Evolutionary conservation across 1,284 basidiomycete species (phyloP).

Genomic region (Kwoniella shivajii): DNA sequence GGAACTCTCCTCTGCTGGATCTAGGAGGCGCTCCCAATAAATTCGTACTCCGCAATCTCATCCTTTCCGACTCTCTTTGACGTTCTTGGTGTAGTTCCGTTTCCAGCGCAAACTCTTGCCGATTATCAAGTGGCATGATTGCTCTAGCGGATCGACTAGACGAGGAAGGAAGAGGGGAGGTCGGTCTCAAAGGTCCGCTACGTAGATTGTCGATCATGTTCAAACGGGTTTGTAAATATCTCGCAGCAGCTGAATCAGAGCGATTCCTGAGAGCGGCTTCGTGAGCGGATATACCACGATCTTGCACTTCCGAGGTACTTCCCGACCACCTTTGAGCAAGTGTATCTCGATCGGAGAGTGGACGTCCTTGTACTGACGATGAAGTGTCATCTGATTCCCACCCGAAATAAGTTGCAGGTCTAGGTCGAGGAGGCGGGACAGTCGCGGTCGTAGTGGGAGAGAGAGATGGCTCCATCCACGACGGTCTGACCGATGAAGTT

Average conservation of each 20-base stretch:
- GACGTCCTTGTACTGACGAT: neutral
- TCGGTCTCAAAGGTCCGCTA: neutral
- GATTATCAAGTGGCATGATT: neutral
- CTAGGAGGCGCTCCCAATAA: no score
- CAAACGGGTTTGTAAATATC: constrained; percentile 11
- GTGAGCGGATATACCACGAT: neutral
- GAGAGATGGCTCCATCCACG: neutral
- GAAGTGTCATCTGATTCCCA: constrained; percentile 3
- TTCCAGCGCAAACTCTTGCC: no score
- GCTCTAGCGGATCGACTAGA: neutral
- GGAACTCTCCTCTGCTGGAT: no score
- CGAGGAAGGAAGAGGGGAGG: neutral
- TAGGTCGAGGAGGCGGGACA: constrained; percentile 10
- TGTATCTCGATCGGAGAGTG: neutral
- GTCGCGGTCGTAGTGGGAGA: neutral
- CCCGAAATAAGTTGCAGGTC: neutral
- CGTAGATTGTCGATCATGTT: constrained; percentile 6
- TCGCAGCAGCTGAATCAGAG: no score
- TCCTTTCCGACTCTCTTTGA: no score
- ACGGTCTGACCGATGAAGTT: neutral
- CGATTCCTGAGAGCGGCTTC: neutral
- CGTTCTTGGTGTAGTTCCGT: no score
- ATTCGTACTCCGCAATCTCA: no score
- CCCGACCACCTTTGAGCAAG: neutral
- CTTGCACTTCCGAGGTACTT: neutral